Conservation (phyloP, 208 protist genomes). For the Leishmania gerbilli region DNA sequence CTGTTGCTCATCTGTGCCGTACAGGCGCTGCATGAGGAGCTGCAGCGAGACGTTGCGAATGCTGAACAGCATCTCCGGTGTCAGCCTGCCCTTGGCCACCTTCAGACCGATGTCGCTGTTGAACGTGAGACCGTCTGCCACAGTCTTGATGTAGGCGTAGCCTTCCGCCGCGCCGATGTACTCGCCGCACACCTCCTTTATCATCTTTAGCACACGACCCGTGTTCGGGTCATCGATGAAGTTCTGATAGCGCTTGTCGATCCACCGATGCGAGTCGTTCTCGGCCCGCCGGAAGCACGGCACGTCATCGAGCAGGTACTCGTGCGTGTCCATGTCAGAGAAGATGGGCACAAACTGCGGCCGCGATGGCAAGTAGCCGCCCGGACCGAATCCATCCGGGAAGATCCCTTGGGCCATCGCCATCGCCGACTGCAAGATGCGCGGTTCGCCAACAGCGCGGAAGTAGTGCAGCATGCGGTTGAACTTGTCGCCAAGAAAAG, state of each 20-base stretch:
- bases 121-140: constrained; percentile 83
- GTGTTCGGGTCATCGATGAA: constrained; percentile 57
- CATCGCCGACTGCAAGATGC: constrained; percentile 82
- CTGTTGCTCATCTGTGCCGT: constrained; percentile 84
- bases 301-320: constrained; percentile 86
- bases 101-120: constrained; percentile 70
- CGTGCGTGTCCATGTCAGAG: constrained; percentile 87
- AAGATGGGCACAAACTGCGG: constrained; percentile 87
- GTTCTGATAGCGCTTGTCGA: constrained; percentile 36
- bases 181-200: constrained; percentile 61
- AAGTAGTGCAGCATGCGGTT: constrained; percentile 82
- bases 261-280: constrained; percentile 68
- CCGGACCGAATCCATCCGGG: constrained; percentile 78
- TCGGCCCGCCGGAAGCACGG: constrained; percentile 84
- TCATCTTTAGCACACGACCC: constrained; percentile 37
- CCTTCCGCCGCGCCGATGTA: constrained; percentile 28
- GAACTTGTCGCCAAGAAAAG: constrained; percentile 71
- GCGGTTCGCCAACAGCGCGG: constrained; percentile 82
- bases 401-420: constrained; percentile 79
- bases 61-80: constrained; percentile 49
- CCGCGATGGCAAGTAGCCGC: constrained; percentile 62
- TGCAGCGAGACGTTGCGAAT: constrained; percentile 73
- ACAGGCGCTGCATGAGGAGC: constrained; percentile 76
- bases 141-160: constrained; percentile 78
- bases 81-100: constrained; percentile 53